Conservation (phyloP, 2,329 filamentous ascomycete species). For the Dactylellina drechsleri region DNA sequence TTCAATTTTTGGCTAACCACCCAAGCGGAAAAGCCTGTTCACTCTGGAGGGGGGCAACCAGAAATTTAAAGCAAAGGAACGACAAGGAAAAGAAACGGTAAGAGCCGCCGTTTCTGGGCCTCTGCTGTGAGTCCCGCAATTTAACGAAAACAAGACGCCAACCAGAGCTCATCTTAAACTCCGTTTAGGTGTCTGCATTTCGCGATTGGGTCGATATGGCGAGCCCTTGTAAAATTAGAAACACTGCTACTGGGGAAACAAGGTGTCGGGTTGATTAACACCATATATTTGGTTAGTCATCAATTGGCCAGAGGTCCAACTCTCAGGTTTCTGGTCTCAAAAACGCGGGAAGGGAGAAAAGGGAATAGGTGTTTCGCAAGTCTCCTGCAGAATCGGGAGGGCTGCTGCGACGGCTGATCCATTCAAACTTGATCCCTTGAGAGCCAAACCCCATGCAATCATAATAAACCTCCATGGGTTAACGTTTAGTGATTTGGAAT, state of each 20-base stretch:
- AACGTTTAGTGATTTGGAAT: slow-evolving; percentile 2
- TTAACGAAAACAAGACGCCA: background rate
- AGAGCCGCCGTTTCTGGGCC: background rate
- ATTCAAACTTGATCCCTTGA: background rate
- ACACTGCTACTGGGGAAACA: background rate
- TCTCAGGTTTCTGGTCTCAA: background rate
- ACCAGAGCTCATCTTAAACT: slow-evolving; percentile 5
- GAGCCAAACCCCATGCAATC: background rate
- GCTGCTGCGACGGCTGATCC: background rate
- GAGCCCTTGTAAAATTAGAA: slow-evolving; percentile 13
- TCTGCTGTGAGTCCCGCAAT: background rate
- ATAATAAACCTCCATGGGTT: no score
- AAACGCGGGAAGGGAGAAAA: background rate
- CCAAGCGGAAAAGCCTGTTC: background rate
- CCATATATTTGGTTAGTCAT: slow-evolving; percentile 24
- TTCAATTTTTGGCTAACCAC: no score
- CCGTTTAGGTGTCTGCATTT: background rate
- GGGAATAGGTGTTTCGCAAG: background rate
- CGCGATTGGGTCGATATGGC: background rate
- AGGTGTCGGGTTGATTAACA: slow-evolving; percentile 38
- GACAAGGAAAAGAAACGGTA: background rate
- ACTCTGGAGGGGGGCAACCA: background rate
- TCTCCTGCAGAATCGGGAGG: slow-evolving; percentile 11
- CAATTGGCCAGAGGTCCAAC: background rate
- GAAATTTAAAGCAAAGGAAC: background rate